Conservation (phyloP, 345 rosid species). For the Citrus medica region DNA sequence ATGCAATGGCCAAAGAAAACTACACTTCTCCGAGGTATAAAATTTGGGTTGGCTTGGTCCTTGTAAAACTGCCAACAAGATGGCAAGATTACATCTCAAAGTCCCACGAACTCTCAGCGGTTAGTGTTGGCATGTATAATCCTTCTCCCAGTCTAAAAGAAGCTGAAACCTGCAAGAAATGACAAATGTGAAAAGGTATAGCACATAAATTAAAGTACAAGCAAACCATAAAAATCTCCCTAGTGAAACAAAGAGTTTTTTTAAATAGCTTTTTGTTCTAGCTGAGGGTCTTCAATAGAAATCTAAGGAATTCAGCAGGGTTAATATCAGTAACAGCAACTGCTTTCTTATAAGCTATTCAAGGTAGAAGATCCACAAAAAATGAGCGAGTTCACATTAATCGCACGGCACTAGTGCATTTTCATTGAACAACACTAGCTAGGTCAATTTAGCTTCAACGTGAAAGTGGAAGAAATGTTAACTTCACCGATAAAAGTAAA, state of each 20-base stretch:
- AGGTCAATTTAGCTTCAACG: background rate
- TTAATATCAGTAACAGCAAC: background rate
- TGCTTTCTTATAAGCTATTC: background rate
- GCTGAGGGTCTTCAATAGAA: background rate
- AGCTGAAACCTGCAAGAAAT: constrained; percentile 27
- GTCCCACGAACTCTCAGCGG: constrained; percentile 34
- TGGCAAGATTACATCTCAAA: constrained; percentile 16
- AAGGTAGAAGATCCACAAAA: background rate
- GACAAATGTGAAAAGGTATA: background rate
- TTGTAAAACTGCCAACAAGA: background rate
- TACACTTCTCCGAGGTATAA: background rate
- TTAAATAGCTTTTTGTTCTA: background rate
- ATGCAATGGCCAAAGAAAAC: background rate
- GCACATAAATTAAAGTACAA: background rate
- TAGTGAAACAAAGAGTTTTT: background rate
- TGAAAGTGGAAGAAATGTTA: background rate
- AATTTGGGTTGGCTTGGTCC: background rate
- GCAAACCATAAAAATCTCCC: background rate
- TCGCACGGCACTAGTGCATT: background rate
- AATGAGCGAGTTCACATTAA: background rate
- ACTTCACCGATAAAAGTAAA: background rate
- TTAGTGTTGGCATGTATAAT: constrained; percentile 20
- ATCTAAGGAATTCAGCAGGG: background rate
- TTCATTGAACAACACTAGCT: background rate
- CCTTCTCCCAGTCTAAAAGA: constrained; percentile 27